Conservation (phyloP, 371 early-diverging fungal genomes). For the Syncephalastrum racemosum region DNA sequence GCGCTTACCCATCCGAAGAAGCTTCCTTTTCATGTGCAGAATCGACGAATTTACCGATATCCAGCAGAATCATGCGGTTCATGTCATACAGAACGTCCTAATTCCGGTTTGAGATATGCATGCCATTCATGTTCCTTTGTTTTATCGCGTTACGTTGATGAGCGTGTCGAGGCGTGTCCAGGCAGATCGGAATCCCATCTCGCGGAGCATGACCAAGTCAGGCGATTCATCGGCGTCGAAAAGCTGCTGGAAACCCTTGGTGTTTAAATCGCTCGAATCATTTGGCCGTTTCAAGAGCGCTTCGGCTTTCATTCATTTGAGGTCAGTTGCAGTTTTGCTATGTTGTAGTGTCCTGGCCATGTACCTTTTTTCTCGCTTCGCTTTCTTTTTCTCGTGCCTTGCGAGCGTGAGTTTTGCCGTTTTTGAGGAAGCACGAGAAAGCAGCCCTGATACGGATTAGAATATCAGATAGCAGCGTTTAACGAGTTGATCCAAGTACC, state of each 20-base stretch:
- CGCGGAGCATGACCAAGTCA: conserved; percentile 40
- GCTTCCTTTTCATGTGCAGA: conserved; percentile 31
- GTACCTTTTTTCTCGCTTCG: conserved; percentile 7
- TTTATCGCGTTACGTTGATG: conserved; percentile 45
- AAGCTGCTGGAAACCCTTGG: conserved; percentile 46
- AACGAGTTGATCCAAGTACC: conserved; percentile 14
- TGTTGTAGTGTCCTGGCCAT: not conserved
- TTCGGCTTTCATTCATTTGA: not conserved
- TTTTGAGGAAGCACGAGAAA: conserved; percentile 40
- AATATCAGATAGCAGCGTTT: not conserved
- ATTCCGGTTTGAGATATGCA: too few relatives aligned
- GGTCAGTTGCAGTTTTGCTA: not conserved
- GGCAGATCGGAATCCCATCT: conserved; percentile 29
- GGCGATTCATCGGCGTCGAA: conserved; percentile 45
- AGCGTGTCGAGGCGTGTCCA: conserved; percentile 40
- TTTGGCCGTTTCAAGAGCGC: conserved; percentile 9
- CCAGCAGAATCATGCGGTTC: conserved; percentile 41
- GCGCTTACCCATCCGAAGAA: conserved; percentile 20
- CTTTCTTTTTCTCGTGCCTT: conserved; percentile 13
- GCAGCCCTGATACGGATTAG: conserved; percentile 33
- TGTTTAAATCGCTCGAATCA: conserved; percentile 1
- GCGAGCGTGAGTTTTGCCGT: conserved; percentile 12
- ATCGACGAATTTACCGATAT: conserved; percentile 51
- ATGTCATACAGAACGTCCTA: conserved; percentile 49
- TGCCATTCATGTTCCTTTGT: conserved; percentile 7